Evolutionary conservation across 2,329 filamentous ascomycete genomes (phyloP).

Genomic region (Anthostomella pinea): DNA sequence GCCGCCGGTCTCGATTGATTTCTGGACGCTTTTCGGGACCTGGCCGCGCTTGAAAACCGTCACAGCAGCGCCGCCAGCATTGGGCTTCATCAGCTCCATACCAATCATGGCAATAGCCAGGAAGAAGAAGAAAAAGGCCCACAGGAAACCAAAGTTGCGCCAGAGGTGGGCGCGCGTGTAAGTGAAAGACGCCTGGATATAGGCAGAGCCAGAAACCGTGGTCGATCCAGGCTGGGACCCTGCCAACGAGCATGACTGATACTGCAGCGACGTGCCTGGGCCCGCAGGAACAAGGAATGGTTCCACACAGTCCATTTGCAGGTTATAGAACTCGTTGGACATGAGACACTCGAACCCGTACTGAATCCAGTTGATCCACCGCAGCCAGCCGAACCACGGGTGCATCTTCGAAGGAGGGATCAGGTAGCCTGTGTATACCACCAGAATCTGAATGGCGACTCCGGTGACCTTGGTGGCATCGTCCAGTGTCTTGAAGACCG

Average conservation of each 20-base stretch:
- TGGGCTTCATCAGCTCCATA: slow-evolving; percentile 53
- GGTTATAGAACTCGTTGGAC: slow-evolving; percentile 58
- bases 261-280: slow-evolving; percentile 42
- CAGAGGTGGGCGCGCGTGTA: slow-evolving; percentile 59
- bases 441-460: slow-evolving; percentile 26
- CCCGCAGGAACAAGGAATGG: slow-evolving; percentile 54
- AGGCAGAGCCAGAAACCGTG: slow-evolving; percentile 52
- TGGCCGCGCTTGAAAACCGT: slow-evolving; percentile 63
- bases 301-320: slow-evolving; percentile 52
- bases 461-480: slow-evolving; percentile 35
- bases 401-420: slow-evolving; percentile 54
- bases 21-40: slow-evolving; percentile 55
- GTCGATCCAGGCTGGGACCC: slow-evolving; percentile 52
- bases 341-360: slow-evolving; percentile 63
- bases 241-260: slow-evolving; percentile 58
- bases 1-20: slow-evolving; percentile 53
- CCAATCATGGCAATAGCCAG: slow-evolving; percentile 38
- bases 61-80: slow-evolving; percentile 56
- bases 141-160: slow-evolving; percentile 55
- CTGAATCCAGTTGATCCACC: slow-evolving; percentile 59
- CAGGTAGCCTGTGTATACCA: slow-evolving; percentile 40
- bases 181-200: slow-evolving; percentile 52
- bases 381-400: slow-evolving; percentile 53
- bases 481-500: slow-evolving; percentile 47
- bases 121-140: slow-evolving; percentile 48